A percentile compares a stretch with the other conserved stretches of the same genome.
These are phyloP conservation scores for Suillus lakei DNA, from an alignment of 768 basidiomycete species.

Conservation along the genomic window DNA sequence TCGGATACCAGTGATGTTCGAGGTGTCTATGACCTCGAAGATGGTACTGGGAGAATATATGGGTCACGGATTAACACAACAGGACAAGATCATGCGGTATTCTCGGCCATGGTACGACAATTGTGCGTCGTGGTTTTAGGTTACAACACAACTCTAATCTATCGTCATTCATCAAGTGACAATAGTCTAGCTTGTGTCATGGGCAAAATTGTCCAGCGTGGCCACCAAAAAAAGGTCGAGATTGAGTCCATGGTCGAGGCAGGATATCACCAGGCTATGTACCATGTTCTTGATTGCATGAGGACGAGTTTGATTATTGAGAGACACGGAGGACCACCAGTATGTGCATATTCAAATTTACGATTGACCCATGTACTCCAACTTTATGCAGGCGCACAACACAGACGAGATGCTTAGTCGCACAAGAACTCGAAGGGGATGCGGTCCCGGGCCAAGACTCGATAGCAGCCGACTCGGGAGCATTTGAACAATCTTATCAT, in stretches of 20 bases:
- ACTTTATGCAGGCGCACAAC: conserved; percentile 5
- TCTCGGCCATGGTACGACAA: conserved; percentile 21
- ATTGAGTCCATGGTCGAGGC: conserved; percentile 22
- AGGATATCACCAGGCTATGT: conserved; percentile 31
- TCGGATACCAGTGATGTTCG: conserved; percentile 18
- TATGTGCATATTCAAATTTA: not conserved
- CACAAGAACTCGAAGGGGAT: not conserved
- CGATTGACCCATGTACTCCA: not conserved
- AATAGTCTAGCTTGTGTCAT: conserved; percentile 23
- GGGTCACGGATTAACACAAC: conserved; percentile 1
- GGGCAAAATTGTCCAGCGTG: conserved; percentile 6
- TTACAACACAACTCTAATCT: not conserved
- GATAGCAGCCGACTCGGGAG: not conserved
- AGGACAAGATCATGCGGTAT: conserved; percentile 11
- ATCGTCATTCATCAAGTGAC: conserved; percentile 16
- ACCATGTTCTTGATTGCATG: conserved; percentile 31
- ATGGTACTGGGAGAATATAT: conserved; percentile 40
- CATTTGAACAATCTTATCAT: not conserved
- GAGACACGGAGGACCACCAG: conserved; percentile 15
- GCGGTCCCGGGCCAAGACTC: not conserved
- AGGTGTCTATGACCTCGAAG: conserved; percentile 35
- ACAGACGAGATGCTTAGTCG: not conserved
- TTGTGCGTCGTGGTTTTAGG: not conserved
- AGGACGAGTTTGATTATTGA: conserved; percentile 14
- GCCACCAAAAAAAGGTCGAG: conserved; percentile 6